phyloP scores from a whole-genome alignment of 305 asterid species.

The Solanum aculeatissimum region DNA sequence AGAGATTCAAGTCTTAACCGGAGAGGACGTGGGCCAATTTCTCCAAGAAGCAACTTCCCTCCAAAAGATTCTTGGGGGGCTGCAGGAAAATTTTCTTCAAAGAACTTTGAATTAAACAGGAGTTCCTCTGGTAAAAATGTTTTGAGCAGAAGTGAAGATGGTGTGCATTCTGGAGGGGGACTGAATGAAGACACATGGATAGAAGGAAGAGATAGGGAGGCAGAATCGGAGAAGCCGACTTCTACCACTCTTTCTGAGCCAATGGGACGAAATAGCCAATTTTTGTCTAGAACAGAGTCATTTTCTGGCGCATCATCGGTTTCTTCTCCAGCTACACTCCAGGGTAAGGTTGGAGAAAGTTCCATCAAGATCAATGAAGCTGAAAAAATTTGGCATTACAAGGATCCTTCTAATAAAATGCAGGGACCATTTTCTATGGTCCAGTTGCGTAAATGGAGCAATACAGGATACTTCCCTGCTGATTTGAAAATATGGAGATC shows the following conservation, averaged over 20 bases:
- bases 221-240: constrained; percentile 40
- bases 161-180: constrained; percentile 28
- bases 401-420: constrained; percentile 90
- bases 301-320: constrained; percentile 28
- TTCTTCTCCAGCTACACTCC: constrained; percentile 27
- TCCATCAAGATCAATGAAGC: constrained; percentile 62
- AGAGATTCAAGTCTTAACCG: constrained; percentile 55
- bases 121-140: constrained; percentile 30
- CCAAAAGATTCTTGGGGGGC: constrained; percentile 55
- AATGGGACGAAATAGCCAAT: constrained; percentile 27
- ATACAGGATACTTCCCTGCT: constrained; percentile 83
- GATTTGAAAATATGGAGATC: constrained; percentile 73
- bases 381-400: constrained; percentile 83
- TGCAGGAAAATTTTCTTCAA: constrained; percentile 29
- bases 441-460: constrained; percentile 94
- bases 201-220: constrained; percentile 47
- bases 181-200: constrained; percentile 44
- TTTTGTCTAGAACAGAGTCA: constrained; percentile 35
- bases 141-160: constrained; percentile 19
- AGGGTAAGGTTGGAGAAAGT: constrained; percentile 32
- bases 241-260: constrained; percentile 27
- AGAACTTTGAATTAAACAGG: constrained; percentile 39
- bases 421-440: constrained; percentile 95
- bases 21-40: constrained; percentile 65
- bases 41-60: constrained; percentile 55